Base-by-base conservation (phyloP, 805 yeast species). In the Kuraishia hungarica region DNA sequence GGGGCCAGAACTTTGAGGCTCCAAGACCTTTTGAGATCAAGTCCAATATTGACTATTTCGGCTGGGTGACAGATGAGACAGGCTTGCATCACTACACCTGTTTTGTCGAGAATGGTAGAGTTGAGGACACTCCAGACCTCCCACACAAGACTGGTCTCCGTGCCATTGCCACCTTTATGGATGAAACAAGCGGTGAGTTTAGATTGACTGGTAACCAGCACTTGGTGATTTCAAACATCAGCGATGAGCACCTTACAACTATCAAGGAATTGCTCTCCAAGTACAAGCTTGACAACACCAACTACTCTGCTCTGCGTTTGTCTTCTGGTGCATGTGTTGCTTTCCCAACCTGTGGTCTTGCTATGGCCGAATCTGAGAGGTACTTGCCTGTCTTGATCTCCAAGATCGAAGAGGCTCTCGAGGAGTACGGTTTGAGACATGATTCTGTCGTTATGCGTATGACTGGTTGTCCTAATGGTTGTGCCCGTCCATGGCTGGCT, bases 391-490 rank as follows among this genome's bases (percentile, higher is more conserved):
- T 78, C 52, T 78, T 93, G 63, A 81, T 93, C 61, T 71, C 86
- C 59, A 89, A 91, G 72, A 74, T 93, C 57, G 98, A 93, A 71
- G 81, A 76, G n/a, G 83, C 90, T 21, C 76, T 93, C 56, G 97
- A 93, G 72, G 96, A 91, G 66, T 83, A 84, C 61, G 98, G 98
- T 8, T 80, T 93, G 63, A 87, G 96, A 67, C 97, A 91, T 64
- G 98, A 93, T 72, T 85, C 96, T 7, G 80, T 93, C 61, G 96
- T 91, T 23, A 87, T 93, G 96, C 84, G 98, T 76, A 92, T 93
- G 97, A 93, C 97, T 29, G 98, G 98, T 56, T 93, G 98, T 79
- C 97, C 97, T 55, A 93, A 93, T 70, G 98, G 98, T 62, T 93
- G 98, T 77, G 94, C 98, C 23, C 84, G 98, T 71, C 98, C 98